Percentiles rank a stretch among this genome's conserved stretches.
These are phyloP conservation scores for Zalerion maritima DNA, from an alignment of 495 filamentous ascomycete species.

Conservation along the genomic window DNA sequence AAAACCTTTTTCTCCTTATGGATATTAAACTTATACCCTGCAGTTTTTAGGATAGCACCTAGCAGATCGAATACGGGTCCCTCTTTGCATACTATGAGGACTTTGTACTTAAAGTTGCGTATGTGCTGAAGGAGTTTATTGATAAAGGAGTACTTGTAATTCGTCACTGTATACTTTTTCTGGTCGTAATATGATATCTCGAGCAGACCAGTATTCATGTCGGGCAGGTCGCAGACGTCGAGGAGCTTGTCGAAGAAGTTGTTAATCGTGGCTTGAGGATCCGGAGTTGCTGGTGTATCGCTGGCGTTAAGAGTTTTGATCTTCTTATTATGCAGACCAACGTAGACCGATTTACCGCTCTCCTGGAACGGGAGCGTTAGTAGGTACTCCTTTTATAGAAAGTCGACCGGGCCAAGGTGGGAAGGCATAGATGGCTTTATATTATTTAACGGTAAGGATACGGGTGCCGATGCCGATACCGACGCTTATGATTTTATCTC, in stretches of 20 bases:
- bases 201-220: conserved; percentile 19
- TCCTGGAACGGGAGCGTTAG: conserved; percentile 28
- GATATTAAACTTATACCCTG: conserved; percentile 11
- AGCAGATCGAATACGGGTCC: conserved; percentile 24
- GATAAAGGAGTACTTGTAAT: conserved; percentile 31
- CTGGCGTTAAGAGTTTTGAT: conserved; percentile 18
- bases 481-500: no score
- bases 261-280: conserved; percentile 17
- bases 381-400: conserved; percentile 15
- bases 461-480: no score
- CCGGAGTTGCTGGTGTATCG: conserved; percentile 11
- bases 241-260: conserved; percentile 21
- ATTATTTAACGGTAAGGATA: conserved; percentile 5
- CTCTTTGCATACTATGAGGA: conserved; percentile 27
- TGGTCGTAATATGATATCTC: conserved; percentile 14
- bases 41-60: conserved; percentile 17
- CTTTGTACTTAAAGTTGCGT: conserved; percentile 15
- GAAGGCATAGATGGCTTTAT: conserved; percentile 11
- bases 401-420: conserved; percentile 7
- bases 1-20: conserved; percentile 2
- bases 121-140: conserved; percentile 23
- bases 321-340: conserved; percentile 17
- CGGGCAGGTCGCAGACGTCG: conserved; percentile 28
- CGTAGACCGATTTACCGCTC: conserved; percentile 20
- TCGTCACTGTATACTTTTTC: conserved; percentile 24